These are phyloP conservation scores for Microdochium trichocladiopsis DNA, from an alignment of 2,329 filamentous ascomycete genomes.

Conservation along the genomic window DNA sequence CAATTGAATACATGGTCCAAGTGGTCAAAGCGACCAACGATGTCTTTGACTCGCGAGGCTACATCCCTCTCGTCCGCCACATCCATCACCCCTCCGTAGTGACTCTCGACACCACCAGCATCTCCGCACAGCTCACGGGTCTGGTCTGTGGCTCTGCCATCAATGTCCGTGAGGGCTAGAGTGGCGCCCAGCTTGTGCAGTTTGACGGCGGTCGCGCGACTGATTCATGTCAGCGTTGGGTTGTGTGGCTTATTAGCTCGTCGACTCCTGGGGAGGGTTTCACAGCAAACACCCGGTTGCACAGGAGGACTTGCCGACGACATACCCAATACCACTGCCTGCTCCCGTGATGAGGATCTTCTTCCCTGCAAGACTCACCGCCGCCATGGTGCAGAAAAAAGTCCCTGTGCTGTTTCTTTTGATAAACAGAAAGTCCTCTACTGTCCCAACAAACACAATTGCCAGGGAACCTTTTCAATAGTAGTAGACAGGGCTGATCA, in stretches of 20 bases:
- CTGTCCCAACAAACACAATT: too few relatives aligned
- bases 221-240: conserved; percentile 1
- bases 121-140: conserved; percentile 9
- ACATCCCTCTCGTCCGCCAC: conserved; percentile 8
- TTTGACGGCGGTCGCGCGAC: conserved; percentile 11
- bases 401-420: not conserved
- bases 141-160: conserved; percentile 6
- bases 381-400: not conserved
- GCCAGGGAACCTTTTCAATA: too few relatives aligned
- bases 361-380: conserved; percentile 7
- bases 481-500: too few relatives aligned
- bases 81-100: conserved; percentile 6
- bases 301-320: not conserved
- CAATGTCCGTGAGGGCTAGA: conserved; percentile 11
- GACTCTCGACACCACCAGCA: not conserved
- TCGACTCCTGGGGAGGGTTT: not conserved
- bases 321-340: conserved; percentile 14
- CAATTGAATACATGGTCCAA: conserved; percentile 33
- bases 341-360: conserved; percentile 12
- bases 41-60: conserved; percentile 5
- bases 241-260: not conserved
- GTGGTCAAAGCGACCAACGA: conserved; percentile 12
- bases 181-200: conserved; percentile 9
- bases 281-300: too few relatives aligned
- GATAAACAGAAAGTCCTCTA: too few relatives aligned